Conservation (phyloP, 306 rosid species). For the Medicago ruthenica region DNA sequence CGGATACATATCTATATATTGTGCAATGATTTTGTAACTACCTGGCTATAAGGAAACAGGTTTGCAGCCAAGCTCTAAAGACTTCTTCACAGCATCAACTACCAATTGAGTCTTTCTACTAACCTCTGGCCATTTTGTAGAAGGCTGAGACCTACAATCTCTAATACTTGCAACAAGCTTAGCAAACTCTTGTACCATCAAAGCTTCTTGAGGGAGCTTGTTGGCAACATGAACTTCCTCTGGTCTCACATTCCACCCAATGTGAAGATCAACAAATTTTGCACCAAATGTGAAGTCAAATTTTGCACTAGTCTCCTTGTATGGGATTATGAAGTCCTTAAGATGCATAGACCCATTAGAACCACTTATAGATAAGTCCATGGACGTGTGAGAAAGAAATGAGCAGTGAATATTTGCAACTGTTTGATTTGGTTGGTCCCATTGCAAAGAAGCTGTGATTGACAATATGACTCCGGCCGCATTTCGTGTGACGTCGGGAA, state of each 20-base stretch:
- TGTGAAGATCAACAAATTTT: slow-evolving; percentile 62
- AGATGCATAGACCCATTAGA: slow-evolving; percentile 63
- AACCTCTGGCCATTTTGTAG: slow-evolving; percentile 65
- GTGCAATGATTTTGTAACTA: slow-evolving; percentile 19
- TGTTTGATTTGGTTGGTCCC: slow-evolving; percentile 58
- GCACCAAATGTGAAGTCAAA: slow-evolving; percentile 64
- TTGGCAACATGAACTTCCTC: slow-evolving; percentile 56
- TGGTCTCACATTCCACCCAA: slow-evolving; percentile 67
- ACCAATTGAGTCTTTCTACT: slow-evolving; percentile 73
- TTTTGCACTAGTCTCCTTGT: slow-evolving; percentile 56
- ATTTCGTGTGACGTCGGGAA: slow-evolving; percentile 57
- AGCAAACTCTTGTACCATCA: slow-evolving; percentile 75
- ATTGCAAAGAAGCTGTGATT: slow-evolving; percentile 59
- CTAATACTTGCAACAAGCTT: slow-evolving; percentile 53
- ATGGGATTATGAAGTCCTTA: slow-evolving; percentile 71
- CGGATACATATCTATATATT: background rate
- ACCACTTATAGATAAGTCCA: slow-evolving; percentile 66
- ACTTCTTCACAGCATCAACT: slow-evolving; percentile 72
- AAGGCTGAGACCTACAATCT: slow-evolving; percentile 50
- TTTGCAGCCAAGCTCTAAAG: slow-evolving; percentile 64
- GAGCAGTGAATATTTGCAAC: slow-evolving; percentile 73
- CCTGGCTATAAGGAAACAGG: slow-evolving; percentile 60
- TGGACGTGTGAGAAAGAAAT: slow-evolving; percentile 66
- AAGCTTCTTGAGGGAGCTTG: slow-evolving; percentile 76
- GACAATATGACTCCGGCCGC: slow-evolving; percentile 68